Conservation (phyloP, 2,329 filamentous ascomycete species). For the Trichoderma koningii region DNA sequence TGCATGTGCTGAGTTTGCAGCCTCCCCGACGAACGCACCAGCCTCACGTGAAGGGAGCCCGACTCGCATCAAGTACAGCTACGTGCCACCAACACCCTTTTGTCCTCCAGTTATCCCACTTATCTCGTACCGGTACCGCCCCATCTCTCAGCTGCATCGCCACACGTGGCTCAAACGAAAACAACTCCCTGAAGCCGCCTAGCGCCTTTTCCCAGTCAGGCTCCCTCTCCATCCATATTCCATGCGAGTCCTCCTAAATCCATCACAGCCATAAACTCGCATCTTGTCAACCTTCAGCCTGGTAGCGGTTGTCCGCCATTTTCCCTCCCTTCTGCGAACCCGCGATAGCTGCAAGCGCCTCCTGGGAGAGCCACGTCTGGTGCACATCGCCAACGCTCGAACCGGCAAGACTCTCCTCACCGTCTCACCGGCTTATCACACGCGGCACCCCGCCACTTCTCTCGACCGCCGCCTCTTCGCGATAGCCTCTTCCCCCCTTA, state of each 20-base stretch:
- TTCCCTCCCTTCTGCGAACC: not conserved
- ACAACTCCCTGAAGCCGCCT: slow-evolving; percentile 30
- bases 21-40: not conserved
- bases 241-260: slow-evolving; percentile 40
- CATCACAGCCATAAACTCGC: slow-evolving; percentile 32
- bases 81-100: no score
- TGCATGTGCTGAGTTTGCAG: not conserved
- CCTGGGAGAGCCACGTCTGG: slow-evolving; percentile 7
- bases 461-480: slow-evolving; percentile 14
- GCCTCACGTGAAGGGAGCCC: slow-evolving; percentile 11
- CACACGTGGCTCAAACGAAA: slow-evolving; percentile 28
- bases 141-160: slow-evolving; percentile 16
- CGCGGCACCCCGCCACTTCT: slow-evolving; percentile 22
- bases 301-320: slow-evolving; percentile 15
- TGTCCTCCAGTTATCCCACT: no score
- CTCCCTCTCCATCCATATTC: slow-evolving; percentile 33
- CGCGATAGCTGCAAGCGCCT: slow-evolving; percentile 18
- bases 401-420: slow-evolving; percentile 12
- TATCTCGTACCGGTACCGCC: no score
- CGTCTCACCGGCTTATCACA: slow-evolving; percentile 26
- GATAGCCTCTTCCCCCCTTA: slow-evolving; percentile 16
- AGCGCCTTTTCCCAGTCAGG: slow-evolving; percentile 35
- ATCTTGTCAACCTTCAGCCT: slow-evolving; percentile 25
- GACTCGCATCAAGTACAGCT: no score
- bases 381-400: not conserved